These are phyloP conservation scores for Scheffersomyces segobiensis DNA, from an alignment of 1,139 yeast species.

Conservation along the genomic window DNA sequence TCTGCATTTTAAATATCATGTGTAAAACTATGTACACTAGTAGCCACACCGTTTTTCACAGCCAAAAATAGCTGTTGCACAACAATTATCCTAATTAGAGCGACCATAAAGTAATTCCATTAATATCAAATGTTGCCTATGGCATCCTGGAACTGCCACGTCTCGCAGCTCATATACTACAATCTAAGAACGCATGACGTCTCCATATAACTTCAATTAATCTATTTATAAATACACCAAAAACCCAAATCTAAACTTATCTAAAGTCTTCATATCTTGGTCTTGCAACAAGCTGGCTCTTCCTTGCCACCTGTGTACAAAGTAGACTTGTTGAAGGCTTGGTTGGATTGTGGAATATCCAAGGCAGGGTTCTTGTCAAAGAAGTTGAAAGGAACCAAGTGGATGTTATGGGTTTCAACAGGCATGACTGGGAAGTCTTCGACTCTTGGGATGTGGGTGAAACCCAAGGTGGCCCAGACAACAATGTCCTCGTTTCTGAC, in stretches of 20 bases:
- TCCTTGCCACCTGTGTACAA: conserved; percentile 26
- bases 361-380: conserved; percentile 81
- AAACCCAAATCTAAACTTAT: neutral
- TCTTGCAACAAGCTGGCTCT: conserved; percentile 46
- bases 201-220: neutral
- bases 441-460: conserved; percentile 84
- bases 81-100: neutral
- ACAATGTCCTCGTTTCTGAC: conserved; percentile 83
- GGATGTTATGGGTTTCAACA: conserved; percentile 69
- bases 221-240: neutral
- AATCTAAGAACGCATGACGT: no score
- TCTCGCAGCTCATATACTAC: no score
- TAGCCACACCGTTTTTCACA: neutral
- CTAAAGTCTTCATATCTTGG: conserved; percentile 22
- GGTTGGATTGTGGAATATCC: conserved; percentile 75
- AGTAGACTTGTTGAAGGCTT: conserved; percentile 71
- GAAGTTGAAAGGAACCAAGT: conserved; percentile 74
- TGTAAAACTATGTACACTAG: neutral
- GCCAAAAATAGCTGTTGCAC: neutral
- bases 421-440: conserved; percentile 97
- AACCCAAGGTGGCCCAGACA: conserved; percentile 84
- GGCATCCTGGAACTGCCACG: no score
- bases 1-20: neutral
- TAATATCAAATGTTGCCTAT: neutral
- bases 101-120: neutral